phyloP scores from a whole-genome alignment of 257 asterid species.

The Linaria vulgaris region DNA sequence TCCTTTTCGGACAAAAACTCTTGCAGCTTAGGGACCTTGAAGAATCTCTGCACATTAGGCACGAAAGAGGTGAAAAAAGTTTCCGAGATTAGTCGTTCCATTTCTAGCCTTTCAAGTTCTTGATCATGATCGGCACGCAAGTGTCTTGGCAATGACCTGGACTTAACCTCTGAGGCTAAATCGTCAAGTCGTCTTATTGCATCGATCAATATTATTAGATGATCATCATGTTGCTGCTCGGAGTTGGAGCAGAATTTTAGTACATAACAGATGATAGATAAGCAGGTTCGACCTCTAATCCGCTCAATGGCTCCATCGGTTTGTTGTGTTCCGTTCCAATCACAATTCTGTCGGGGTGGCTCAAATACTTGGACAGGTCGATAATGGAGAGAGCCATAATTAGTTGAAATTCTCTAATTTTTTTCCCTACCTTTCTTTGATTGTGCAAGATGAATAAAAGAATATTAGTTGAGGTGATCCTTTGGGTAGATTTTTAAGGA shows the following conservation, averaged over 20 bases:
- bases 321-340: neutral
- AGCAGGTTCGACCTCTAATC: conserved; percentile 7
- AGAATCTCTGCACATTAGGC: neutral
- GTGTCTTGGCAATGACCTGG: too few species aligned
- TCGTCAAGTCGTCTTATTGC: neutral
- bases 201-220: neutral
- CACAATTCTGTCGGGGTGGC: neutral
- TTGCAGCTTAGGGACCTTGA: neutral
- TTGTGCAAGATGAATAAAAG: too few species aligned
- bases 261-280: neutral
- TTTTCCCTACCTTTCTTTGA: too few species aligned
- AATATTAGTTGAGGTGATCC: too few species aligned
- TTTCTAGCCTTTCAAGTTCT: neutral
- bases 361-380: neutral
- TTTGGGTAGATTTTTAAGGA: too few species aligned
- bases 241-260: neutral
- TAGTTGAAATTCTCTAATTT: neutral
- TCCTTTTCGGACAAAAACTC: too few species aligned
- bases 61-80: neutral
- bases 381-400: neutral
- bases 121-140: too few species aligned
- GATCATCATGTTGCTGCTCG: neutral
- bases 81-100: neutral
- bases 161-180: neutral
- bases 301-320: neutral